phyloP scores from a whole-genome alignment of 2,329 filamentous ascomycete species.

The Stemphylium beticola region DNA sequence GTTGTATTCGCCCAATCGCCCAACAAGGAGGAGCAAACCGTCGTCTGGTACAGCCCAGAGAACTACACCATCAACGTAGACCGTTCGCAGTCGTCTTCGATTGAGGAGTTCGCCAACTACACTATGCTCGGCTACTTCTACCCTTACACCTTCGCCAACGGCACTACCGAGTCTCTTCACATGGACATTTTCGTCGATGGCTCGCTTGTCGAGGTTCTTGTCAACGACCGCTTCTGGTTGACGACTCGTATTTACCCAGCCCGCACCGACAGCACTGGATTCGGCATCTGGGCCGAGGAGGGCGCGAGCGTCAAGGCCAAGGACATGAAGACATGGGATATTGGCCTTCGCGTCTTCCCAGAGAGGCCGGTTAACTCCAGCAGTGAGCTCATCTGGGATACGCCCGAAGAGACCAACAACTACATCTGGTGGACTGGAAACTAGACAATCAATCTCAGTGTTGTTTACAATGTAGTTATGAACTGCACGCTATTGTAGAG shows the following conservation, averaged over 20 bases:
- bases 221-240: constrained; percentile 52
- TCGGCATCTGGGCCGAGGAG: constrained; percentile 51
- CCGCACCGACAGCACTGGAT: constrained; percentile 52
- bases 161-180: constrained; percentile 48
- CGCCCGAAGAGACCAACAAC: constrained; percentile 53
- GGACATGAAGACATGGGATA: constrained; percentile 50
- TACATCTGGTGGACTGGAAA: constrained; percentile 56
- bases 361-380: constrained; percentile 51
- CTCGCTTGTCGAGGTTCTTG: constrained; percentile 55
- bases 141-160: constrained; percentile 49
- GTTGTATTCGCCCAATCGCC: constrained; percentile 53
- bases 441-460: constrained; percentile 18
- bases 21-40: constrained; percentile 53
- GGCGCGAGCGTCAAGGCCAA: constrained; percentile 47
- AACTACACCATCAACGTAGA: constrained; percentile 56
- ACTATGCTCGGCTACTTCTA: constrained; percentile 56
- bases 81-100: constrained; percentile 51
- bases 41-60: constrained; percentile 54
- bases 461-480: background rate
- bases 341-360: constrained; percentile 50
- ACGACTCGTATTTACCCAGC: constrained; percentile 56
- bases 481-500: background rate
- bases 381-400: constrained; percentile 51
- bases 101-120: constrained; percentile 51
- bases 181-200: constrained; percentile 58